A percentile compares a stretch with the other conserved stretches of the same genome.
Evolutionary conservation across 345 rosid genomes (phyloP).

Genomic region (Camelina hispida): DNA sequence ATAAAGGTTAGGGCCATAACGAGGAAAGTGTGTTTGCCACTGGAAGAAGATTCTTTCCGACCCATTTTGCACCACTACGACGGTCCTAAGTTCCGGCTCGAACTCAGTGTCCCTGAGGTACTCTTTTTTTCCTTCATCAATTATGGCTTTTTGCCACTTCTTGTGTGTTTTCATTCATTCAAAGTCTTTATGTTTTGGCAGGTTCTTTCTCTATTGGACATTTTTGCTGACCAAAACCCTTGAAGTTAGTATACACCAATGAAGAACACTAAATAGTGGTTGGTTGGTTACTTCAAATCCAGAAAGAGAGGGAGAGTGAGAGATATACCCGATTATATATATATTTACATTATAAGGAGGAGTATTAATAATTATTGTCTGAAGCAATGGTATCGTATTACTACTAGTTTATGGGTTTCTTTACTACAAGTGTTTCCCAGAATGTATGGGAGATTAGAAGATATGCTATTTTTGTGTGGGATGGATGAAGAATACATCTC

Average conservation of each 20-base stretch:
- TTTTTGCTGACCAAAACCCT: slow-evolving; percentile 64
- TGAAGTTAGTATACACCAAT: slow-evolving; percentile 36
- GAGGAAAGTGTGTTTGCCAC: slow-evolving; percentile 81
- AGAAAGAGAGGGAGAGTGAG: not conserved
- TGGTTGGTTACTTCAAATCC: slow-evolving; percentile 17
- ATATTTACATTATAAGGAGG: not conserved
- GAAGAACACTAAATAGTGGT: slow-evolving; percentile 15
- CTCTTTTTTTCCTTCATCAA: not conserved
- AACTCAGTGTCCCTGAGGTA: slow-evolving; percentile 93
- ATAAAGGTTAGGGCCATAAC: slow-evolving; percentile 67
- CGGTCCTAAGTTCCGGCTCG: slow-evolving; percentile 98
- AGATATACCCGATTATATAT: slow-evolving; percentile 12
- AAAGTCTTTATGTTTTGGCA: slow-evolving; percentile 32
- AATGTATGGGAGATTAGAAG: not conserved
- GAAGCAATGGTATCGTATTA: not conserved
- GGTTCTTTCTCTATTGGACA: slow-evolving; percentile 92
- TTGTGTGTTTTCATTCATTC: not conserved
- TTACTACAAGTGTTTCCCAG: slow-evolving; percentile 4
- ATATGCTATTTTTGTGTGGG: not conserved
- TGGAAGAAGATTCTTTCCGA: slow-evolving; percentile 98
- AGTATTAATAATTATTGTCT: slow-evolving; percentile 19
- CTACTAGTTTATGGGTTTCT: not conserved
- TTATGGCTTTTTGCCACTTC: not conserved
- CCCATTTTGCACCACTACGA: slow-evolving; percentile 98
- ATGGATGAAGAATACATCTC: slow-evolving; percentile 14